A percentile compares a stretch with the other conserved stretches of the same genome.
phyloP scores from a whole-genome alignment of 768 basidiomycete genomes.

The Nidula microcarpa region DNA sequence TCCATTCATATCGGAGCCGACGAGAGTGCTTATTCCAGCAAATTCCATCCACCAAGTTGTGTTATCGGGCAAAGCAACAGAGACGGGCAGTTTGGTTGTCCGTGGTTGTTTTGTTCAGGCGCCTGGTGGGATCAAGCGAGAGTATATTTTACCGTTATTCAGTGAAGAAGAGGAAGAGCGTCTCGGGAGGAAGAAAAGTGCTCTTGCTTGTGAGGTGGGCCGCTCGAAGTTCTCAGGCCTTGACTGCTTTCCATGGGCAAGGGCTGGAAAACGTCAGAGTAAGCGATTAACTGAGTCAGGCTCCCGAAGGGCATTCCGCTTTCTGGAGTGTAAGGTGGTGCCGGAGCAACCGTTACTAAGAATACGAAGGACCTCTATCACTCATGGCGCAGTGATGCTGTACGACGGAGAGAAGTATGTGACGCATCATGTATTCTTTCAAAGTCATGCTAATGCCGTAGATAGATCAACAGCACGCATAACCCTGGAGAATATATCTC shows the following conservation, averaged over 20 bases:
- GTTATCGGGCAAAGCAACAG: conserved; percentile 61
- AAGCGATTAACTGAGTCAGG: conserved; percentile 17
- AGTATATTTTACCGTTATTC: conserved; percentile 73
- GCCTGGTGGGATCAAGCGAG: conserved; percentile 64
- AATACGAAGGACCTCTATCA: conserved; percentile 84
- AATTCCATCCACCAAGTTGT: conserved; percentile 71
- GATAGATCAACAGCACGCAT: conserved; percentile 78
- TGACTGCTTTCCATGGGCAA: conserved; percentile 64
- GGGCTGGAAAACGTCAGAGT: conserved; percentile 35
- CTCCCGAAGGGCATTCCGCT: conserved; percentile 35
- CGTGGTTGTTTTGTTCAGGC: conserved; percentile 80
- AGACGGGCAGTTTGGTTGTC: conserved; percentile 64
- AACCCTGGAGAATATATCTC: conserved; percentile 87
- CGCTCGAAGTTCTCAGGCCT: conserved; percentile 76
- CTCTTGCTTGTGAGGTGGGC: conserved; percentile 60
- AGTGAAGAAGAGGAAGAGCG: conserved; percentile 70
- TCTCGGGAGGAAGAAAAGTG: conserved; percentile 51
- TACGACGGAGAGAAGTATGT: conserved; percentile 91
- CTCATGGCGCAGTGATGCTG: conserved; percentile 91
- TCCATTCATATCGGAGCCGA: conserved; percentile 61
- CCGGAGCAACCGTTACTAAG: conserved; percentile 85
- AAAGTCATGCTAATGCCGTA: conserved; percentile 4
- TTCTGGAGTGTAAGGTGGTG: conserved; percentile 80
- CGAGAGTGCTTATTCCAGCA: conserved; percentile 68
- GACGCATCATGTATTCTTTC: not conserved